Conservation (phyloP, 805 yeast species). For the Schizosaccharomyces lindneri region DNA sequence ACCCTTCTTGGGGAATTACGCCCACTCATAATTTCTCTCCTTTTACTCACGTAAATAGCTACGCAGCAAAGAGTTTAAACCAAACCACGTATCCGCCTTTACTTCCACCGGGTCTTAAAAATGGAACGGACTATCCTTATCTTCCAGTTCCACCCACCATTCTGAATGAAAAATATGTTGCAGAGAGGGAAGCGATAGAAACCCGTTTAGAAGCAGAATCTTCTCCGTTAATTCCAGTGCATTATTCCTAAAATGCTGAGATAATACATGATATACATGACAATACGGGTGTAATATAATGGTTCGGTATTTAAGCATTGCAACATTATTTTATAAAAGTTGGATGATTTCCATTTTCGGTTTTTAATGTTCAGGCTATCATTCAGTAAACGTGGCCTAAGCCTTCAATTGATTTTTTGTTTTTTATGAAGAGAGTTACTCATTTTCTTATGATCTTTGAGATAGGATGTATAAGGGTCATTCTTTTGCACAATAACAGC, state of each 20-base stretch:
- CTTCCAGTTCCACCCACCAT: not conserved
- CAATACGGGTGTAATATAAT: too few species aligned
- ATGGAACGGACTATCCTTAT: not conserved
- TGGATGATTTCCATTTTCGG: too few species aligned
- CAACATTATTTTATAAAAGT: too few species aligned
- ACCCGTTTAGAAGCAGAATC: not conserved
- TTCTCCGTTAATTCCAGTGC: not conserved
- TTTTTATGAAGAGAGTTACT: too few species aligned
- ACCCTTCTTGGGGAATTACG: not conserved
- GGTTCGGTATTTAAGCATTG: too few species aligned
- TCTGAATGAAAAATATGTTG: not conserved
- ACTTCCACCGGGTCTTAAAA: not conserved
- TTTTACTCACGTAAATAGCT: not conserved
- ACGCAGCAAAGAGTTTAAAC: not conserved
- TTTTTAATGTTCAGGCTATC: too few species aligned
- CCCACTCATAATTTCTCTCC: not conserved
- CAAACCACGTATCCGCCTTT: not conserved
- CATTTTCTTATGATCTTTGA: too few species aligned
- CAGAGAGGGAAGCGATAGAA: not conserved
- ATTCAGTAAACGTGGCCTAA: too few species aligned
- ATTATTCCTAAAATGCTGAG: not conserved
- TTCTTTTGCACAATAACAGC: too few species aligned
- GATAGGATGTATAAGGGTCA: too few species aligned
- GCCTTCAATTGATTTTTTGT: too few species aligned
- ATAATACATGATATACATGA: too few species aligned